These are phyloP conservation scores for Babesia gibsoni DNA, from an alignment of 169 alveolate genomes.

Conservation along the genomic window DNA sequence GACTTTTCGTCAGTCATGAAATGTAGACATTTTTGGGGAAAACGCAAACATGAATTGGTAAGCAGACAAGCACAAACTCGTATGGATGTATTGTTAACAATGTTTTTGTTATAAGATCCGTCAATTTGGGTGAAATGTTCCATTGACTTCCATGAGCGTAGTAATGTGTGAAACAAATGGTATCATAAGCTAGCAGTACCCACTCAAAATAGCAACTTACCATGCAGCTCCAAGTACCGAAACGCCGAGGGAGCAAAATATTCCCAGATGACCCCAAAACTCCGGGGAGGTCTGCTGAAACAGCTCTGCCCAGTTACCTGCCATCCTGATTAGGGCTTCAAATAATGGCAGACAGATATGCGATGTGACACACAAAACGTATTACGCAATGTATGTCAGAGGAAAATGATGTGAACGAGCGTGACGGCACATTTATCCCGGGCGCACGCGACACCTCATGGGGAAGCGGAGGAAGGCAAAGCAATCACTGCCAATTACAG, in stretches of 20 bases:
- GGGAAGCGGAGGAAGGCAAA: background rate
- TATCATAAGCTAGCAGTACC: too few species aligned
- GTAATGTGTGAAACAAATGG: too few species aligned
- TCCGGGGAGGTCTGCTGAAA: constrained; percentile 68
- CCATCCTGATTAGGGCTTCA: constrained; percentile 42
- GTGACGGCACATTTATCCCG: background rate
- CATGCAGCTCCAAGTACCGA: constrained; percentile 96
- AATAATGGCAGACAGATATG: background rate
- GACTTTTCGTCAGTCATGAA: too few species aligned
- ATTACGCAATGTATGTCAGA: background rate
- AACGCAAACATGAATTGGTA: too few species aligned
- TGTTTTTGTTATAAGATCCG: too few species aligned
- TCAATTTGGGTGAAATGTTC: too few species aligned
- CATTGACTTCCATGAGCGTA: too few species aligned
- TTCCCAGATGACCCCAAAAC: constrained; percentile 89
- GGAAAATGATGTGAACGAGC: background rate
- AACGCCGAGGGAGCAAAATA: constrained; percentile 87
- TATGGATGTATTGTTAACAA: too few species aligned
- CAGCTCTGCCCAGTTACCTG: constrained; percentile 65
- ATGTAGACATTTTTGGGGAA: too few species aligned
- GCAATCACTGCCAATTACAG: background rate
- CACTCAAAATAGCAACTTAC: too few species aligned
- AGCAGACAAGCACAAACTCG: too few species aligned
- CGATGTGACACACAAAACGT: background rate
- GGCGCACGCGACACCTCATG: constrained; percentile 19